Evolutionary conservation across 805 yeast species (phyloP), one percentile per base, ranked within the genome.

Genomic region (Nakazawaea populi): DNA sequence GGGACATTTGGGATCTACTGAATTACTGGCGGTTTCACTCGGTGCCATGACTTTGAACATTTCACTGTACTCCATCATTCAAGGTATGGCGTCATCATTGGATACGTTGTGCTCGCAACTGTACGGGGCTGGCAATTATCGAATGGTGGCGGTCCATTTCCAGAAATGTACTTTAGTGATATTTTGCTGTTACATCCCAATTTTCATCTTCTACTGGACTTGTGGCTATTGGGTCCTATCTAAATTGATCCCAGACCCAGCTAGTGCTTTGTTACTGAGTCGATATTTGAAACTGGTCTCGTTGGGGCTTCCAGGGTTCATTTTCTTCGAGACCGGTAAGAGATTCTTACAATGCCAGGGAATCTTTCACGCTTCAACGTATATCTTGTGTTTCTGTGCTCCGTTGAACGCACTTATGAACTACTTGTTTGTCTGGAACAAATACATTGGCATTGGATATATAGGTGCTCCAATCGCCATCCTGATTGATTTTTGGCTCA

Each of bases 31-130:
- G 0, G 83, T 79, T 10, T 74, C 81, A 1, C 70, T 79, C 69
- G 80, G 83, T 3, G 73, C 80, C 10, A 72, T 79, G 73, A 69
- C 81, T 8, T 81, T 81, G 6, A 79, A 76, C 53, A 77, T 79
- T 39, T 73, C 83, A 1, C 77, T 79, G 1, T 77, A 76, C 57
- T 79, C 82, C 3, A 71, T 79, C 11, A 77, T 79, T 42, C 82
- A 77, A 56, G 85, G 85, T 47, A 71, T 79, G 12, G 77, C 83
- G 0, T 77, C 85, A 0, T 75, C 81, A 1, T 66, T 79, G 53
- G 82, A 80, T 50, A 79, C 85, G 0, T 68, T 79, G 49, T 78
- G 83, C 56, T 82, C 85, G 1, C 85, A 79, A 60, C 83, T 83
- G 4, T 79, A 72, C 60, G 85, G 85, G 18, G 78, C 82, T 32